phyloP scores from a whole-genome alignment of 352 stramenopile genomes.

The Globisporangium megalacanthum region DNA sequence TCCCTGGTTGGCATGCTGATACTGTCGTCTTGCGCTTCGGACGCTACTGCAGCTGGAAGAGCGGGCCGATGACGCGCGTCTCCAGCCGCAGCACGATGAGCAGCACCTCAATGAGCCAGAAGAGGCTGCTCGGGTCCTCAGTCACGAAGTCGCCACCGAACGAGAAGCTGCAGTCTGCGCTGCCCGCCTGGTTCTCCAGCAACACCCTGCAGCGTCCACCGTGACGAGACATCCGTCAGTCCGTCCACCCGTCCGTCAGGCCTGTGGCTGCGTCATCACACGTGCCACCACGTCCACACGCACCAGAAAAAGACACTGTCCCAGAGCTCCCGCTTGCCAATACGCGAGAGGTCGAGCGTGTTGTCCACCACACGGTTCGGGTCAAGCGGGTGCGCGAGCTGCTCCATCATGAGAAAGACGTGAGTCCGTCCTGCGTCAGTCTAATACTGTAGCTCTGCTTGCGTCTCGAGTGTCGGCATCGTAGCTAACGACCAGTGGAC shows the following conservation, averaged over 20 bases:
- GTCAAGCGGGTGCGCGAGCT: constrained; percentile 26
- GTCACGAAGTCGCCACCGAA: constrained; percentile 29
- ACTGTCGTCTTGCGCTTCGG: background rate
- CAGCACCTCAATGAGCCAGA: constrained; percentile 51
- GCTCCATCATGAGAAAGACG: background rate
- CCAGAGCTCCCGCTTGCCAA: constrained; percentile 39
- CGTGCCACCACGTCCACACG: background rate
- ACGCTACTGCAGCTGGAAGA: constrained; percentile 26
- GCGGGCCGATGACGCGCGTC: constrained; percentile 30
- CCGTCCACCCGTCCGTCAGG: too few species aligned
- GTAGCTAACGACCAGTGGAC: background rate
- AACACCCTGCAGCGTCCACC: constrained; percentile 21
- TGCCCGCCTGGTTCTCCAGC: constrained; percentile 27
- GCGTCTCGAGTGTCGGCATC: too few species aligned
- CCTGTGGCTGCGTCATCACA: too few species aligned
- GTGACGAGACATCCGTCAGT: background rate
- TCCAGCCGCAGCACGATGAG: constrained; percentile 40
- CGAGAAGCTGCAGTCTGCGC: constrained; percentile 27
- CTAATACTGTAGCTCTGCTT: too few species aligned
- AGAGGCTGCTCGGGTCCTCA: constrained; percentile 31
- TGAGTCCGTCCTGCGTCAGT: background rate
- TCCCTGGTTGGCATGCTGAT: too few species aligned
- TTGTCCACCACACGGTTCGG: constrained; percentile 31
- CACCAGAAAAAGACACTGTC: constrained; percentile 37
- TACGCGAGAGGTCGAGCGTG: constrained; percentile 24